Evolutionary conservation across 305 asterid species (phyloP).

Genomic region (Fraxinus ornus): DNA sequence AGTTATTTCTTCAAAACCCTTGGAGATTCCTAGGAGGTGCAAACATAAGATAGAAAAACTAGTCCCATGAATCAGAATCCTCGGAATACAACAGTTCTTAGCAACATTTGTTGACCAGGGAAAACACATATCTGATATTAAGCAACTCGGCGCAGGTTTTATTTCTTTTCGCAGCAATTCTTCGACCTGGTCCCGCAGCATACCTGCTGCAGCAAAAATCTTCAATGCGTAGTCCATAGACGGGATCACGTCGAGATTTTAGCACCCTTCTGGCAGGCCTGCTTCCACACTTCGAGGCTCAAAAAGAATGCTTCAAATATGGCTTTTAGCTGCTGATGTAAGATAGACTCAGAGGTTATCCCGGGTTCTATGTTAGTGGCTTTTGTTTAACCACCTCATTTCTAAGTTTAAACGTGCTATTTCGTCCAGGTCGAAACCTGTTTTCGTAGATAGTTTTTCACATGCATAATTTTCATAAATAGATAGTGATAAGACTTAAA

Average conservation of each 20-base stretch:
- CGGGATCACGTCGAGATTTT: constrained; percentile 32
- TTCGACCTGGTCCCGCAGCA: constrained; percentile 31
- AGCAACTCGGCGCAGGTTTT: constrained; percentile 35
- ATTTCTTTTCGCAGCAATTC: constrained; percentile 10
- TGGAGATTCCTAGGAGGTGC: background rate
- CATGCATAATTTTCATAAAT: background rate
- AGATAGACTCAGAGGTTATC: background rate
- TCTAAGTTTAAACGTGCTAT: background rate
- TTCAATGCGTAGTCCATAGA: background rate
- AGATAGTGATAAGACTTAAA: background rate
- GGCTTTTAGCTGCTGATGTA: background rate
- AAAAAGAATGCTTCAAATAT: background rate
- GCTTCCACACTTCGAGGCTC: constrained; percentile 11
- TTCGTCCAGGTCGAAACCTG: too few species aligned
- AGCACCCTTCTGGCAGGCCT: constrained; percentile 42
- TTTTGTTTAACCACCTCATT: background rate
- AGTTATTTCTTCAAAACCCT: constrained; percentile 7
- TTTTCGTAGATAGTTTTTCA: background rate
- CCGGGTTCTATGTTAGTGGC: background rate
- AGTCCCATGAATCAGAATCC: constrained; percentile 40
- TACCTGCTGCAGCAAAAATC: constrained; percentile 22
- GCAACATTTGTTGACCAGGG: constrained; percentile 41
- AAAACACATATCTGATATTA: constrained; percentile 33
- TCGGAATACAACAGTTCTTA: constrained; percentile 29
- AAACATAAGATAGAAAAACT: constrained; percentile 38